Percentiles rank a stretch among this genome's conserved stretches.
These are phyloP conservation scores for Penicillium crustosum DNA, from an alignment of 2,329 filamentous ascomycete species.

Conservation along the genomic window DNA sequence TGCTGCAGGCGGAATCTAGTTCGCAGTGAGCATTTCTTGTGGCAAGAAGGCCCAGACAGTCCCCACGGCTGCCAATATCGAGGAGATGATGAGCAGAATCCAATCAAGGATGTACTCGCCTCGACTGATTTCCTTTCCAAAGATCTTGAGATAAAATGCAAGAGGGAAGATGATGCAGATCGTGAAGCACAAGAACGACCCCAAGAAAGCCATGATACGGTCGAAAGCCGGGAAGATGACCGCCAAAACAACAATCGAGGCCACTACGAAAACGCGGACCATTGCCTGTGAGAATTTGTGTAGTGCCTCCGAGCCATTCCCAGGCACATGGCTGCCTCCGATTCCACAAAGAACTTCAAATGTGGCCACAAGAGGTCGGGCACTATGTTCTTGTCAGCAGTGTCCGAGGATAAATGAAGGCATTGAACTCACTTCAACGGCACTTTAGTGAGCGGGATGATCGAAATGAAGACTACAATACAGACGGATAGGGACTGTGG, in stretches of 20 bases:
- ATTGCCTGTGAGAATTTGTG: slow-evolving; percentile 58
- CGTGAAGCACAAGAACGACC: slow-evolving; percentile 84
- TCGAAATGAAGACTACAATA: slow-evolving; percentile 82
- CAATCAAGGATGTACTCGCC: slow-evolving; percentile 67
- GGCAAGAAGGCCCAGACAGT: slow-evolving; percentile 89
- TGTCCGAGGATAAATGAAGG: background rate
- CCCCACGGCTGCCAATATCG: slow-evolving; percentile 69
- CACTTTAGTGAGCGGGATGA: slow-evolving; percentile 95
- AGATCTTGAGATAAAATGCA: slow-evolving; percentile 87
- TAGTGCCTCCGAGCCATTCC: slow-evolving; percentile 46
- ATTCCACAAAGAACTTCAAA: slow-evolving; percentile 78
- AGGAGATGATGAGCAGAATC: slow-evolving; percentile 67
- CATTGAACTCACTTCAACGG: slow-evolving; percentile 64
- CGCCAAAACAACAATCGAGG: slow-evolving; percentile 74
- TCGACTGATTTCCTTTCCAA: slow-evolving; percentile 66
- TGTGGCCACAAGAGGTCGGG: slow-evolving; percentile 82
- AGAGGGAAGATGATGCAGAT: slow-evolving; percentile 91
- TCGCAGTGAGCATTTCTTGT: slow-evolving; percentile 66
- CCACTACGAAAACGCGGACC: slow-evolving; percentile 65
- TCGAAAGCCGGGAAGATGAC: slow-evolving; percentile 77
- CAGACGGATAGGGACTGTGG: slow-evolving; percentile 71
- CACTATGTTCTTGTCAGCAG: slow-evolving; percentile 44
- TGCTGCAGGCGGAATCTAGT: slow-evolving; percentile 10
- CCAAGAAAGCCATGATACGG: slow-evolving; percentile 86
- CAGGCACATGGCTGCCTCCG: slow-evolving; percentile 50